These are phyloP conservation scores for Pachysandra terminalis DNA, from an alignment of 164 flowering plant genomes.

Conservation along the genomic window DNA sequence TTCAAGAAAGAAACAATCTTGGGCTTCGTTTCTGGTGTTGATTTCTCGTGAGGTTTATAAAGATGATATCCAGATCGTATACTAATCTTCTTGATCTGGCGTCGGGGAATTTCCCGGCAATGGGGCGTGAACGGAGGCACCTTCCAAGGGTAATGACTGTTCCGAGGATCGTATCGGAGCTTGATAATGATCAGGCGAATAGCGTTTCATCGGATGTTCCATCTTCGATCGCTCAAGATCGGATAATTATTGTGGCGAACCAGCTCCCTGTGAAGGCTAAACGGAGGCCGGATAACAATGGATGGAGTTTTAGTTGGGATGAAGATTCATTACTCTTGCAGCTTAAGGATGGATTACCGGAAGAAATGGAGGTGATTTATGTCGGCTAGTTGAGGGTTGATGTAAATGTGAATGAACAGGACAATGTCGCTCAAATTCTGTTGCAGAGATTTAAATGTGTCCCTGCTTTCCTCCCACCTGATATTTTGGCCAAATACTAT, in stretches of 20 bases:
- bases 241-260: conserved; percentile 69
- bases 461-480: conserved; percentile 62
- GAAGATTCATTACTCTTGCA: conserved; percentile 70
- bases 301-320: conserved; percentile 83
- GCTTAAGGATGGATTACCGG: conserved; percentile 72
- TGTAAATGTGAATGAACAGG: conserved; percentile 59
- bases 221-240: conserved; percentile 57
- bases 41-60: conserved; percentile 10
- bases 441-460: conserved; percentile 72
- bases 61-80: conserved; percentile 78
- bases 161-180: conserved; percentile 59
- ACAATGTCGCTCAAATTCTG: conserved; percentile 62
- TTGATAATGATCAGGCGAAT: conserved; percentile 68
- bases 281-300: conserved; percentile 56
- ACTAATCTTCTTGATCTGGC: conserved; percentile 81
- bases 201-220: conserved; percentile 71
- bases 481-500: conserved; percentile 50
- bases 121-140: conserved; percentile 46
- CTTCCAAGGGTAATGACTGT: conserved; percentile 68
- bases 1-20: conserved; percentile 4
- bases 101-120: conserved; percentile 61
- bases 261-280: conserved; percentile 68
- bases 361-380: conserved; percentile 75
- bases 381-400: conserved; percentile 65
- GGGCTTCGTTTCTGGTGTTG: conserved; percentile 15